Evolutionary conservation across 1,284 basidiomycete genomes (phyloP).

Genomic region (Vanrija sp.): DNA sequence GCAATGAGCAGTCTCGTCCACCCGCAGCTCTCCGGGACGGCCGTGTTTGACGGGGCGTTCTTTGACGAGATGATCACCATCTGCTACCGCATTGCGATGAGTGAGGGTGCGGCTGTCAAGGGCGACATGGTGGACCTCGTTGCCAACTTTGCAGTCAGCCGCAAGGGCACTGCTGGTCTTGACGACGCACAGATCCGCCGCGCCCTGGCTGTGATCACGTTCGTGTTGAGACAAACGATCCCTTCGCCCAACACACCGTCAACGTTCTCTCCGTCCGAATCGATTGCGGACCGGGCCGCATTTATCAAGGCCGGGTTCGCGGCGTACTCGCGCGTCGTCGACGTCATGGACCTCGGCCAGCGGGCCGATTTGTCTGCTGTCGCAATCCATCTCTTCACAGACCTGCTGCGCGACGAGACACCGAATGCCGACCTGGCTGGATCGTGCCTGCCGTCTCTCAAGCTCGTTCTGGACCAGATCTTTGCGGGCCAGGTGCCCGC

Average conservation of each 20-base stretch:
- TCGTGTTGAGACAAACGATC: constrained; percentile 68
- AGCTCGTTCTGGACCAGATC: constrained; percentile 62
- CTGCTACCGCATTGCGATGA: constrained; percentile 84
- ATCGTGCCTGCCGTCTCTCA: constrained; percentile 72
- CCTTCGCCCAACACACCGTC: constrained; percentile 57
- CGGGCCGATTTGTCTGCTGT: constrained; percentile 69
- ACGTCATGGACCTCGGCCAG: constrained; percentile 56
- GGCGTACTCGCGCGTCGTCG: constrained; percentile 63
- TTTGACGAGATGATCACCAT: constrained; percentile 88
- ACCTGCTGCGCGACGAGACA: constrained; percentile 77
- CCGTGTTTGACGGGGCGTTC: constrained; percentile 70
- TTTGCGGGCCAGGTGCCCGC: constrained; percentile 34
- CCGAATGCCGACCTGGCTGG: constrained; percentile 72
- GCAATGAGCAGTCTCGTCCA: constrained; percentile 74
- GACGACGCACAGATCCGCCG: constrained; percentile 40
- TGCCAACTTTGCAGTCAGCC: constrained; percentile 59
- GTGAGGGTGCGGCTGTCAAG: constrained; percentile 71
- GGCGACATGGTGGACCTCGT: constrained; percentile 71
- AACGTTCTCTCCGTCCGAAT: constrained; percentile 51
- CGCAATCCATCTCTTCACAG: constrained; percentile 74
- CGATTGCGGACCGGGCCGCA: constrained; percentile 56
- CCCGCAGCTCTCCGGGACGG: constrained; percentile 74
- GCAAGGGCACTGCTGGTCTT: constrained; percentile 23
- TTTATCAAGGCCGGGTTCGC: constrained; percentile 67
- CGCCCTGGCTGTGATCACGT: constrained; percentile 56